Percentiles rank a stretch among this genome's conserved stretches.
These are phyloP conservation scores for Epithemia pelagica DNA, from an alignment of 108 stramenopile species.

Conservation along the genomic window DNA sequence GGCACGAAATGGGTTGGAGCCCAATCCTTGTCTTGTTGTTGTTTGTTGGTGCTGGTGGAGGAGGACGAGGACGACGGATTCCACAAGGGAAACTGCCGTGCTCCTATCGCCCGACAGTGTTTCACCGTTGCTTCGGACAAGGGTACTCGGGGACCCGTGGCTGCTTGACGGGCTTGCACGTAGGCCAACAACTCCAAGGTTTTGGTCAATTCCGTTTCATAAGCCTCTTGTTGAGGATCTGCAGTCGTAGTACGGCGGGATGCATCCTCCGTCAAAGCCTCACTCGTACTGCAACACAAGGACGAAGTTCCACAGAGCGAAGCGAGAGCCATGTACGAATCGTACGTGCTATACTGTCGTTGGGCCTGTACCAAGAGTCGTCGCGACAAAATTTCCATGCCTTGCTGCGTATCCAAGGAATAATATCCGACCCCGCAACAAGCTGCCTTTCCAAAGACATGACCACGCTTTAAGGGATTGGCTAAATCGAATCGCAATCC, in stretches of 20 bases:
- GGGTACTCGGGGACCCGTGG: not conserved
- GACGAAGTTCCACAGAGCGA: no score
- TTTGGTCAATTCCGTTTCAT: not conserved
- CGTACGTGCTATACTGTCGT: not conserved
- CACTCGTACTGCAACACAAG: not conserved
- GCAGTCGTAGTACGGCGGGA: no score
- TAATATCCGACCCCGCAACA: slow-evolving; percentile 5
- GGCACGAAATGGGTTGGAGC: no score
- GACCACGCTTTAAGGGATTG: not conserved
- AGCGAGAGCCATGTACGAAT: not conserved
- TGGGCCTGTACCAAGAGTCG: not conserved
- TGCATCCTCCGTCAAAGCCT: not conserved
- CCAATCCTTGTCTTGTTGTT: no score
- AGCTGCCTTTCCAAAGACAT: slow-evolving; percentile 7
- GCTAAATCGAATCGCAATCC: not conserved
- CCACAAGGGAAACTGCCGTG: no score
- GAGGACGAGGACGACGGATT: no score
- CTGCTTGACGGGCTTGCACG: not conserved
- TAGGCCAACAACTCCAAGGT: not conserved
- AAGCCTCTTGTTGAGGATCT: no score
- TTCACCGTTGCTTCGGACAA: not conserved
- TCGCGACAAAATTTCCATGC: not conserved
- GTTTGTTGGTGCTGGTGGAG: no score
- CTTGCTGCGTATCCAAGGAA: slow-evolving; percentile 6
- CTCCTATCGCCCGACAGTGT: no score